These are phyloP conservation scores for Paspalum vaginatum DNA, from an alignment of 176 grass and related monocot species.

Conservation along the genomic window DNA sequence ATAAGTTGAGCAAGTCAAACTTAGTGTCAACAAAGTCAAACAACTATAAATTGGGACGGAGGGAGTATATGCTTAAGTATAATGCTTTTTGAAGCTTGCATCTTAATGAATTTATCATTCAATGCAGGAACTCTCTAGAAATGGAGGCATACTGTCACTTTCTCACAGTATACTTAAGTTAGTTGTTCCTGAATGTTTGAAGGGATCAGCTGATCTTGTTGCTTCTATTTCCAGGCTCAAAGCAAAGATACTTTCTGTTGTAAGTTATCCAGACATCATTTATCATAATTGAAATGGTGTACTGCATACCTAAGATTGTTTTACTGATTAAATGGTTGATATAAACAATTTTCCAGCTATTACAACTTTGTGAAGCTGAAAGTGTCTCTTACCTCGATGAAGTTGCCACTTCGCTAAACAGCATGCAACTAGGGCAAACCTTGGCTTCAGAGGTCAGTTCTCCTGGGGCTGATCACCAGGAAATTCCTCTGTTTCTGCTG, in stretches of 20 bases:
- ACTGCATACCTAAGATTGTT: conserved; percentile 11
- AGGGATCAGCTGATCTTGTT: conserved; percentile 66
- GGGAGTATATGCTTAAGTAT: conserved; percentile 18
- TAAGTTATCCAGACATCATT: conserved; percentile 52
- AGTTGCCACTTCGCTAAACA: conserved; percentile 74
- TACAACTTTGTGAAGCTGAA: conserved; percentile 98
- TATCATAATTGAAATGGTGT: conserved; percentile 13
- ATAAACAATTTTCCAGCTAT: conserved; percentile 54
- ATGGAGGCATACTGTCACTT: conserved; percentile 88
- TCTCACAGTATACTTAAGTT: conserved; percentile 75
- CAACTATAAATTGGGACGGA: too few species aligned
- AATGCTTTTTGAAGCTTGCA: conserved; percentile 18
- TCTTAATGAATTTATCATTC: conserved; percentile 32
- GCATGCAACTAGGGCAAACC: conserved; percentile 78
- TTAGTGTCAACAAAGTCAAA: too few species aligned
- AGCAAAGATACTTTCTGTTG: conserved; percentile 90
- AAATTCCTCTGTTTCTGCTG: conserved; percentile 29
- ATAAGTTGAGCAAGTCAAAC: too few species aligned
- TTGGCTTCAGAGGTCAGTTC: conserved; percentile 84
- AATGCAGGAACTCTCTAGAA: conserved; percentile 85
- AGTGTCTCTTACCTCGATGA: conserved; percentile 98
- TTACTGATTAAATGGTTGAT: conserved; percentile 37
- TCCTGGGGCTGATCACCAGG: neutral
- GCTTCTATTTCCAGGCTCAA: conserved; percentile 83
- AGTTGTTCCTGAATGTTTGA: conserved; percentile 66